Percentiles rank a stretch among this genome's conserved stretches.
Evolutionary conservation across 208 protist species (phyloP).

Genomic region (Leishmania guyanensis): DNA sequence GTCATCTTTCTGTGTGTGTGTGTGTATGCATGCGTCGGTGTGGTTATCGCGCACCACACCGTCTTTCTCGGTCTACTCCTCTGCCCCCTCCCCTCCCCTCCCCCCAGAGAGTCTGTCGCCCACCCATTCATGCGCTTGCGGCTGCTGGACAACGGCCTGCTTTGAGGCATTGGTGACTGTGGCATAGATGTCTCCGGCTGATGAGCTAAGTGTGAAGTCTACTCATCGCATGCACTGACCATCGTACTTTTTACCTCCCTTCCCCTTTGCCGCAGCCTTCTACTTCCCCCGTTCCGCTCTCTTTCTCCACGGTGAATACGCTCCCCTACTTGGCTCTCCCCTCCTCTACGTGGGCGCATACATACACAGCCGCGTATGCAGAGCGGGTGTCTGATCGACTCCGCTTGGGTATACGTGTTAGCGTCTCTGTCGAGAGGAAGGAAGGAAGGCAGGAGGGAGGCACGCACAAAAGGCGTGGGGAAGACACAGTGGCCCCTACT

Average conservation of each 20-base stretch:
- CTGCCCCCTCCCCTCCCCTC: neutral
- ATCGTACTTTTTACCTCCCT: neutral
- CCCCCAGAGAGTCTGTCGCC: neutral
- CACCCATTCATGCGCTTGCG: too few species aligned
- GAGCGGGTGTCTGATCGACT: neutral
- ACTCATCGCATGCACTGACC: neutral
- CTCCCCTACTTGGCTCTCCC: neutral
- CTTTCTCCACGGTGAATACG: neutral
- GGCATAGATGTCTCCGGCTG: neutral
- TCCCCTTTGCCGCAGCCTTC: neutral
- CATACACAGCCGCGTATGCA: neutral
- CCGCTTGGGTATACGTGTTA: too few species aligned
- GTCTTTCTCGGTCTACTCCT: neutral
- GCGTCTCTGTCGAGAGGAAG: too few species aligned
- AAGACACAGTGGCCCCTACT: too few species aligned
- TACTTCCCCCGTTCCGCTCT: too few species aligned
- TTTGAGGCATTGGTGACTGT: neutral
- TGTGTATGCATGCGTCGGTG: neutral
- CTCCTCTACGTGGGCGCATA: neutral
- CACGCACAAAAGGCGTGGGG: neutral
- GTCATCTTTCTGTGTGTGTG: neutral
- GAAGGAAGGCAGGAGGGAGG: neutral
- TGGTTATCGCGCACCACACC: neutral
- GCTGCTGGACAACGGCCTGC: neutral
- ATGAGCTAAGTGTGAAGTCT: neutral